A percentile compares a stretch with the other conserved stretches of the same genome.
Evolutionary conservation across 345 rosid species (phyloP).

Genomic region (Eutrema yunnanense): DNA sequence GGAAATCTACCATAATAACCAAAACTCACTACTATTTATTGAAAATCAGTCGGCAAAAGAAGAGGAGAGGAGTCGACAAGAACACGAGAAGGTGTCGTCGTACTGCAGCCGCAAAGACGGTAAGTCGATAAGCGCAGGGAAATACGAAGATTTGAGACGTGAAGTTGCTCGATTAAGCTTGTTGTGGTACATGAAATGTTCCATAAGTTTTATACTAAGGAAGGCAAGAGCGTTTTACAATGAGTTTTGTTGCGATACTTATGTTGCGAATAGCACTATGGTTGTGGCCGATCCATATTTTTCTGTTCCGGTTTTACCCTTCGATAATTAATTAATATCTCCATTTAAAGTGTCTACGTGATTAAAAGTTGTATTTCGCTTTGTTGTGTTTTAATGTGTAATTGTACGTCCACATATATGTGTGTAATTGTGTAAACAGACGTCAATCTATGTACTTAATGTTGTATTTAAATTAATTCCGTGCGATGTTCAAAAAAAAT

Average conservation of each 20-base stretch:
- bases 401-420: constrained; percentile 11
- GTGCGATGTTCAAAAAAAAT: too few relatives aligned
- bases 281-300: constrained; percentile 38
- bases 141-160: constrained; percentile 3
- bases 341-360: not conserved
- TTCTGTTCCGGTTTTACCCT: constrained; percentile 39
- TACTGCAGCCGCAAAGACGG: not conserved
- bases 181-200: constrained; percentile 29
- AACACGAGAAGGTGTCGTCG: not conserved
- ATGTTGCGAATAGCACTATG: not conserved
- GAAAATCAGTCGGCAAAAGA: not conserved
- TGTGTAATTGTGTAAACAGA: constrained; percentile 1
- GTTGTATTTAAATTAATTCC: not conserved
- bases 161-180: constrained; percentile 28
- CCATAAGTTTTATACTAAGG: constrained; percentile 36
- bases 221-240: constrained; percentile 46
- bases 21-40: not conserved
- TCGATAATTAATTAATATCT: not conserved
- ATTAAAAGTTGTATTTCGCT: not conserved
- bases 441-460: not conserved
- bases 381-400: not conserved
- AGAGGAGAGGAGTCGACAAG: constrained; percentile 3
- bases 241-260: constrained; percentile 34
- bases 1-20: not conserved
- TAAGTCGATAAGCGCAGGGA: not conserved